A percentile compares a stretch with the other conserved stretches of the same genome.
Conservation (phyloP, 2,329 filamentous ascomycete species). For the Trichoderma sp. region DNA sequence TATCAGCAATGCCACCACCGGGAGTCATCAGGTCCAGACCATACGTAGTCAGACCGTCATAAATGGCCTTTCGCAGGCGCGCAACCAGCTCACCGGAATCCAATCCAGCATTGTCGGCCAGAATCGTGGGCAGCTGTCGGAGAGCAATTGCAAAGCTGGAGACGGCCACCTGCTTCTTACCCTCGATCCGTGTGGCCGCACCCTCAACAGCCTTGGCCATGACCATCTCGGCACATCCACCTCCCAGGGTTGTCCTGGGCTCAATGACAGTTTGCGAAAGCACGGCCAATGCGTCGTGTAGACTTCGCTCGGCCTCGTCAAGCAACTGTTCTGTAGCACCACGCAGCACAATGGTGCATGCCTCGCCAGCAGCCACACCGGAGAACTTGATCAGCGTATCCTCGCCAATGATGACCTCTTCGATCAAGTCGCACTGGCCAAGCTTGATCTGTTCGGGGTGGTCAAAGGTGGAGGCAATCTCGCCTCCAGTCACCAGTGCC, state of each 20-base stretch:
- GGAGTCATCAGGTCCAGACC: constrained; percentile 86
- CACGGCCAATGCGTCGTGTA: constrained; percentile 94
- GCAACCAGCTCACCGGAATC: constrained; percentile 94
- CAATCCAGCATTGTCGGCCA: constrained; percentile 95
- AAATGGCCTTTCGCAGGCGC: constrained; percentile 87
- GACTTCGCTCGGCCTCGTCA: constrained; percentile 91
- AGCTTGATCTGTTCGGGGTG: constrained; percentile 97
- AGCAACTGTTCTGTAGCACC: constrained; percentile 96
- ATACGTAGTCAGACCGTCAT: constrained; percentile 89
- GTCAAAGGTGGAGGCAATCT: constrained; percentile 97
- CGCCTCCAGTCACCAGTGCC: constrained; percentile 91
- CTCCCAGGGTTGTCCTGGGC: constrained; percentile 88
- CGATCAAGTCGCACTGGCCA: constrained; percentile 90
- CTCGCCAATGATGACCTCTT: constrained; percentile 97
- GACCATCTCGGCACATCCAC: constrained; percentile 96
- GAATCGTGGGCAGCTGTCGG: constrained; percentile 89
- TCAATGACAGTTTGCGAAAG: constrained; percentile 95
- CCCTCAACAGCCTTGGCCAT: constrained; percentile 98
- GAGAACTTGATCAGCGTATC: constrained; percentile 98
- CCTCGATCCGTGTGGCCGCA: constrained; percentile 87
- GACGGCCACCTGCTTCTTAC: constrained; percentile 94
- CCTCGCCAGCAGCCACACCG: constrained; percentile 86
- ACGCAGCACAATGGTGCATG: constrained; percentile 94
- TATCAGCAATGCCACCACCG: constrained; percentile 89
- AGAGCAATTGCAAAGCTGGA: constrained; percentile 85